Evolutionary conservation across 768 basidiomycete genomes (phyloP).

Genomic region (Psilocybe cubensis): DNA sequence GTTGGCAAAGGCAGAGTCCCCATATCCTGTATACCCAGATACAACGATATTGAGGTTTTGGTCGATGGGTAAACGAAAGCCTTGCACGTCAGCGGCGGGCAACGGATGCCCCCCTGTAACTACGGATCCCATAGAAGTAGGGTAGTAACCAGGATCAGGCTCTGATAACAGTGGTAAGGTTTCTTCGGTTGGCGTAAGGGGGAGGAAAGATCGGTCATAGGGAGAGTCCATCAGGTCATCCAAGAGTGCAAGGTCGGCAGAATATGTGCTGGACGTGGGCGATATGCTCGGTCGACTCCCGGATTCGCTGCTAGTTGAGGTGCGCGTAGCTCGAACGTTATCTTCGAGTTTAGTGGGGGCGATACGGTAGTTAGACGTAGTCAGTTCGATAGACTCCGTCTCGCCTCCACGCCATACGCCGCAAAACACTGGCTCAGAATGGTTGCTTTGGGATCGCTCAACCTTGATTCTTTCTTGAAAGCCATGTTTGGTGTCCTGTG

Average conservation of each 20-base stretch:
- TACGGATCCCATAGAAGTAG: neutral
- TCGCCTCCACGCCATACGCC: neutral
- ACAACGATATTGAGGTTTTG: neutral
- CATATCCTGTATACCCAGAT: neutral
- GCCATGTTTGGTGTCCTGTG: slow-evolving; percentile 5
- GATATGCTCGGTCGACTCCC: neutral
- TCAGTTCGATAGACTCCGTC: neutral
- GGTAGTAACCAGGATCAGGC: neutral
- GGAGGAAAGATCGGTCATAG: neutral
- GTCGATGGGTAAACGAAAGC: neutral
- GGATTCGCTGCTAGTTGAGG: neutral
- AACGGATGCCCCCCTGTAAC: neutral
- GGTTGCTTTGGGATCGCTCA: neutral
- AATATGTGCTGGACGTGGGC: neutral
- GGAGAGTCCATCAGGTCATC: neutral
- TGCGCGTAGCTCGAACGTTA: neutral
- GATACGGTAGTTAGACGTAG: neutral
- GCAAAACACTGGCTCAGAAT: neutral
- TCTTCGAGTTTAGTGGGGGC: slow-evolving; percentile 1
- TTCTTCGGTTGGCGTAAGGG: neutral
- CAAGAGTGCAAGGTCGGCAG: neutral
- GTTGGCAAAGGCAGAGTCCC: neutral
- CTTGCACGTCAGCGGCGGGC: neutral
- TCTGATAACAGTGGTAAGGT: neutral
- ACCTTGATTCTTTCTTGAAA: slow-evolving; percentile 2